Evolutionary conservation across 2,329 filamentous ascomycete species (phyloP).

Genomic region (Exophiala dermatitidis): DNA sequence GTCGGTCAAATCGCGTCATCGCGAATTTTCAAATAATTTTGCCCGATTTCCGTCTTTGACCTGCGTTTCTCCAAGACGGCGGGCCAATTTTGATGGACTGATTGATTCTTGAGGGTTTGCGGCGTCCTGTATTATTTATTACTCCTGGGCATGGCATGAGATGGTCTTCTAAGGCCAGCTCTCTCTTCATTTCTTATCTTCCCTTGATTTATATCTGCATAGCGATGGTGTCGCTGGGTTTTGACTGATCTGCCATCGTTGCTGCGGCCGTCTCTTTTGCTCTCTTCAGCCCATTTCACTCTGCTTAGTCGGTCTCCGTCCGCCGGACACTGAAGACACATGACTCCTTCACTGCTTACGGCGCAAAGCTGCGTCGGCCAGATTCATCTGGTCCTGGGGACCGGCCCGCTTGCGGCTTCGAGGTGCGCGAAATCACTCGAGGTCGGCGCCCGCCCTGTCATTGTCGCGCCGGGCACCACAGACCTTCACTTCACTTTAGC

Average conservation of each 20-base stretch:
- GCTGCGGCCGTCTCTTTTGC: not conserved
- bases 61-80: conserved; percentile 1
- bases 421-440: conserved; percentile 72
- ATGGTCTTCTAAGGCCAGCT: conserved; percentile 8
- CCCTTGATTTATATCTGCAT: conserved; percentile 8
- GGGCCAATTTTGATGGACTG: not conserved
- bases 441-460: conserved; percentile 71
- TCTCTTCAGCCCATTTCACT: not conserved
- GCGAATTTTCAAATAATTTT: conserved; percentile 12
- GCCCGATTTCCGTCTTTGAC: not conserved
- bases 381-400: conserved; percentile 73
- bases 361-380: conserved; percentile 38
- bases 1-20: conserved; percentile 20
- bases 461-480: conserved; percentile 63
- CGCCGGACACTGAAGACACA: not conserved
- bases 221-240: conserved; percentile 15
- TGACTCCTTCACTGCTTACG: conserved; percentile 31
- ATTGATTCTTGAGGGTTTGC: conserved; percentile 4
- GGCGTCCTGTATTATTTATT: not conserved
- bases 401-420: conserved; percentile 77
- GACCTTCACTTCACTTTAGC: conserved; percentile 53
- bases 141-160: conserved; percentile 1
- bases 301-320: not conserved
- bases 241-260: not conserved
- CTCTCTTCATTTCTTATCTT: conserved; percentile 11